Percentiles rank a stretch among this genome's conserved stretches.
Evolutionary conservation across 148 eudicot genomes (phyloP).

Genomic region (Fagopyrum homotropicum): DNA sequence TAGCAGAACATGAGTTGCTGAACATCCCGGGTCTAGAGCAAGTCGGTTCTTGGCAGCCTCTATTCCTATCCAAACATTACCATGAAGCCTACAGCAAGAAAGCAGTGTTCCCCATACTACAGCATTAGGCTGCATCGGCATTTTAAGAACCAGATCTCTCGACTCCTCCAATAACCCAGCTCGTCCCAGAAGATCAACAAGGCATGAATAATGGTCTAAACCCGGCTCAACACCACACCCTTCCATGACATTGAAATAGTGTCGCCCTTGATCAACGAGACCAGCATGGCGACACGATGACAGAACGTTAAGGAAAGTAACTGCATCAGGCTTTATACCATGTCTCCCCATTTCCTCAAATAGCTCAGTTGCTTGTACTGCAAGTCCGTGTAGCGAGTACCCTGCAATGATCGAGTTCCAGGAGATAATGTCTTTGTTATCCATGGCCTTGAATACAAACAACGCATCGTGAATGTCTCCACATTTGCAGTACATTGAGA

Average conservation of each 20-base stretch:
- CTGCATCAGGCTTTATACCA: constrained; percentile 36
- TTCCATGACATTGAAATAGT: constrained; percentile 36
- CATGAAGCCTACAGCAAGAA: constrained; percentile 50
- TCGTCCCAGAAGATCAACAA: constrained; percentile 68
- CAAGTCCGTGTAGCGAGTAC: constrained; percentile 45
- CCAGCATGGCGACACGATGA: constrained; percentile 62
- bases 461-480: constrained; percentile 46
- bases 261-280: constrained; percentile 34
- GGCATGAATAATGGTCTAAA: constrained; percentile 59
- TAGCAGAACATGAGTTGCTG: constrained; percentile 56
- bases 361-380: constrained; percentile 38
- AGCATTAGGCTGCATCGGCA: constrained; percentile 46
- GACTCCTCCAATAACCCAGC: constrained; percentile 45
- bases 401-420: constrained; percentile 80
- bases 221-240: constrained; percentile 29
- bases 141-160: constrained; percentile 27
- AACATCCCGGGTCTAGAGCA: constrained; percentile 46
- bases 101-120: constrained; percentile 59
- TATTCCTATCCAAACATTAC: constrained; percentile 46
- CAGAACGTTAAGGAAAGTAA: constrained; percentile 46
- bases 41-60: constrained; percentile 42
- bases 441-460: constrained; percentile 42
- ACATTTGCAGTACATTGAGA: constrained; percentile 61
- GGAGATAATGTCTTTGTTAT: constrained; percentile 41
- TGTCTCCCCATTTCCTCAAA: constrained; percentile 48